Percentiles rank a stretch among this genome's conserved stretches.
phyloP scores from a whole-genome alignment of 129 eudicot species.

The Tagetes patula region DNA sequence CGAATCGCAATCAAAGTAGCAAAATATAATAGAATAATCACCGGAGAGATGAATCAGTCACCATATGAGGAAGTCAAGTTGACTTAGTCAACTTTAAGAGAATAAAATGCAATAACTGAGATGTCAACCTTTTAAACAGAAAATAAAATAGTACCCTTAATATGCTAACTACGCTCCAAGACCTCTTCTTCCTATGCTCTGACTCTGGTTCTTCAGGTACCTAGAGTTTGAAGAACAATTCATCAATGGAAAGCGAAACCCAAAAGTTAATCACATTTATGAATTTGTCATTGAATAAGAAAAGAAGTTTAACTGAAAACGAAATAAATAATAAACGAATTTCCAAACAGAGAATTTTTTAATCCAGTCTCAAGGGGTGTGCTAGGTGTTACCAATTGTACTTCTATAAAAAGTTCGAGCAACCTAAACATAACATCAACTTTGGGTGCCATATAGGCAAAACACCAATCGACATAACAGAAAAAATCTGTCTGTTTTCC shows the following conservation, averaged over 20 bases:
- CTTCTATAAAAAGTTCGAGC: not conserved
- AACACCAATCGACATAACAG: not conserved
- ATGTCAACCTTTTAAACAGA: slow-evolving; percentile 11
- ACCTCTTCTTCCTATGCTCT: slow-evolving; percentile 9
- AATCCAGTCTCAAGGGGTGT: not conserved
- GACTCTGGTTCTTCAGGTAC: slow-evolving; percentile 8
- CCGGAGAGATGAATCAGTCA: not conserved
- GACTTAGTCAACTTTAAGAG: not conserved
- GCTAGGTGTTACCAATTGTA: slow-evolving; percentile 2
- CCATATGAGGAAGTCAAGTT: not conserved
- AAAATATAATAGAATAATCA: not conserved
- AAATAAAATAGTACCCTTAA: slow-evolving; percentile 20
- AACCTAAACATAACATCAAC: slow-evolving; percentile 10
- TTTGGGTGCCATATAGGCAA: not conserved
- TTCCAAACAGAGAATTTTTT: slow-evolving; percentile 1
- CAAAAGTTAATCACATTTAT: not conserved
- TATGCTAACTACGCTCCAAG: slow-evolving; percentile 18
- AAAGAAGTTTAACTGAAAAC: not conserved
- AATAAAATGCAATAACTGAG: not conserved
- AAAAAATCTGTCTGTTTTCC: not conserved
- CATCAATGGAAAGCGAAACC: slow-evolving; percentile 17
- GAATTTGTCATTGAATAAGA: not conserved
- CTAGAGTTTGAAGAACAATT: slow-evolving; percentile 23
- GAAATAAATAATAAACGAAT: slow-evolving; percentile 4
- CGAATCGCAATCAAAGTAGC: not conserved